These are phyloP conservation scores for Syncephalastrum monosporum DNA, from an alignment of 371 early-diverging fungal species.

Conservation along the genomic window DNA sequence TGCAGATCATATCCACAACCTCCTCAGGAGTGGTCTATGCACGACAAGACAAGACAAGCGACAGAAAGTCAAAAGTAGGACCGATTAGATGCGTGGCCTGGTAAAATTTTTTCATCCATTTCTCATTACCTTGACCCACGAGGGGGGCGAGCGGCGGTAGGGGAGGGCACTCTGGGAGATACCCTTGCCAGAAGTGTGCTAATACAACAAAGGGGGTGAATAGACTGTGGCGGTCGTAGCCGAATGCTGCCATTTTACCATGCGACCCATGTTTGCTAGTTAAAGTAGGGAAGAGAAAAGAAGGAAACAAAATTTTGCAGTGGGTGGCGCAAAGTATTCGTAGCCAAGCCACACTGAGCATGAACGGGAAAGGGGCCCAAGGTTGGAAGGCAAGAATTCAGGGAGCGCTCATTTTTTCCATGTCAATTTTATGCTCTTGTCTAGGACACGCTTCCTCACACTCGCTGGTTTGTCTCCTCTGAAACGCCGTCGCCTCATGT, in stretches of 20 bases:
- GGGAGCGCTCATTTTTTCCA: too few species aligned
- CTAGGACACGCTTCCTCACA: too few species aligned
- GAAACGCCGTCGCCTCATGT: too few species aligned
- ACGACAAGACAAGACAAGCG: too few species aligned
- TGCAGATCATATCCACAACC: slow-evolving; percentile 97
- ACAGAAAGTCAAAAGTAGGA: too few species aligned
- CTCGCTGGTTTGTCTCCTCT: too few species aligned
- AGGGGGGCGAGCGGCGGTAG: slow-evolving; percentile 97
- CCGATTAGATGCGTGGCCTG: too few species aligned
- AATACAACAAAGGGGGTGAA: not conserved
- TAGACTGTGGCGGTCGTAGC: not conserved
- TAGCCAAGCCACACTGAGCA: too few species aligned
- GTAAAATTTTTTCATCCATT: slow-evolving; percentile 3
- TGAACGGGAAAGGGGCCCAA: too few species aligned
- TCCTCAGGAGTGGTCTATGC: slow-evolving; percentile 83
- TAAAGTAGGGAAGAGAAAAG: slow-evolving; percentile 14
- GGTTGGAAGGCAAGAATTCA: too few species aligned
- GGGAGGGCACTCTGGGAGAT: slow-evolving; percentile 98
- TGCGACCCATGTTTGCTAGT: slow-evolving; percentile 33
- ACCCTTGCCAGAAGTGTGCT: slow-evolving; percentile 98
- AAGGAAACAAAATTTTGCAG: slow-evolving; percentile 14
- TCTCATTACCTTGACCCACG: slow-evolving; percentile 84
- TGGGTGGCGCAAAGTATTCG: too few species aligned
- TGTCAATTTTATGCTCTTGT: too few species aligned
- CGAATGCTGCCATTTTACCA: slow-evolving; percentile 16